Conservation (phyloP, 2,329 filamentous ascomycete genomes). For the Ascochyta rabiei region DNA sequence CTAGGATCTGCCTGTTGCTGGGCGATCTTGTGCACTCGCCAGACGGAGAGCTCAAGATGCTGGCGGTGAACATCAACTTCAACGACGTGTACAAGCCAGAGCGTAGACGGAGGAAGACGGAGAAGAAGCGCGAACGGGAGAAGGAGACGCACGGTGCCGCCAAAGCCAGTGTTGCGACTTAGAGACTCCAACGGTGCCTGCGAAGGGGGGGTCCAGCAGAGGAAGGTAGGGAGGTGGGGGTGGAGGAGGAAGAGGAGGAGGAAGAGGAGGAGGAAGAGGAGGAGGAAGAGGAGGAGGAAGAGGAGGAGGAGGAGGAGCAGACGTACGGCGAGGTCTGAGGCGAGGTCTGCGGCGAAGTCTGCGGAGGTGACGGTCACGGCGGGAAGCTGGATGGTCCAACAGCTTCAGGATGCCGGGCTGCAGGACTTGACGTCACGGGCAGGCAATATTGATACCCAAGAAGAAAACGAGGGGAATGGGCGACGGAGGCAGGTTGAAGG, state of each 20-base stretch:
- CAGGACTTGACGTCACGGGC: neutral
- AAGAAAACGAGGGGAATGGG: neutral
- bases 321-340: too few relatives aligned
- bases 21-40: constrained; percentile 92
- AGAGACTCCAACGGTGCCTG: constrained; percentile 6
- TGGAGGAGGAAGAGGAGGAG: neutral
- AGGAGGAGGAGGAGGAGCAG: too few relatives aligned
- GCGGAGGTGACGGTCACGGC: neutral
- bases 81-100: constrained; percentile 92
- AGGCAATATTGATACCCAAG: constrained; percentile 7
- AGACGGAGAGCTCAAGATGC: constrained; percentile 92
- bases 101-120: constrained; percentile 61
- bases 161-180: constrained; percentile 8
- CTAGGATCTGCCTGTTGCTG: constrained; percentile 77
- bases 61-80: constrained; percentile 98
- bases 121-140: constrained; percentile 38
- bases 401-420: constrained; percentile 3
- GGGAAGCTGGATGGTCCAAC: constrained; percentile 2
- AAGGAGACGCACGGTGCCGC: constrained; percentile 32
- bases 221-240: too few relatives aligned
- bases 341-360: neutral
- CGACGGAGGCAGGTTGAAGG: neutral
- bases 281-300: neutral
- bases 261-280: neutral
- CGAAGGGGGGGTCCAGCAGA: neutral